Evolutionary conservation across 176 grass and related monocot species (phyloP), one percentile per base, ranked within the genome.

Genomic region (Urochloa ruziziensis): DNA sequence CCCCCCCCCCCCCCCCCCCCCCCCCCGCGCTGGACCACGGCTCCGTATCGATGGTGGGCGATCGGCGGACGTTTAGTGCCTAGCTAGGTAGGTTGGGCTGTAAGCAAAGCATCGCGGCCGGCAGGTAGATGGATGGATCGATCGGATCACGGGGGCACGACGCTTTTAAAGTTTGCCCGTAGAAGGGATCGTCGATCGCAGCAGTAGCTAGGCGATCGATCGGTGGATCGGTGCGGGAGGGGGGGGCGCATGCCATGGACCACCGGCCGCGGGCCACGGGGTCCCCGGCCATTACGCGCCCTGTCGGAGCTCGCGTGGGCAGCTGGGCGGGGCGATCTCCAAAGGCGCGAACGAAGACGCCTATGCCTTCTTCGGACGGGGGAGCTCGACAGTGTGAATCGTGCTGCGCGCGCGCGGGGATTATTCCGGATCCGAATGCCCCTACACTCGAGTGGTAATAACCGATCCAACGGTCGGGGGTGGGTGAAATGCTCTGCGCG

Each of bases 281-380:
- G 86, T 83, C 86, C 86, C 74, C 75, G 47, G 75, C 47, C 81
- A 88, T 88, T 64, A 74, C 70, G 75, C 67, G 37, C 28, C 29
- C 74, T 84, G 81, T 88, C 75, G 75, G 67, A 66, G 87, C 81
- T 74, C 81, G 67, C 68, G 48, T 84, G 87, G 75, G 75, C 86
- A 76, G 78, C 19, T 67, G 10, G 23, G 80, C 10, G 33, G 33
- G 21, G 10, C 86, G 73, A 78, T 69, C 86, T 52, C 73, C 23
- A 43, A 70, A 72, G 66, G 3, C 44, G 44, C 44, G 16, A 47
- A n/a, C 24, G n/a, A 32, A 52, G 46, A 73, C 62, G 84, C 75
- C 24, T 33, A 37, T 32, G 49, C 19, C 12, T 25, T 19, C 25
- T 56, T 43, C 40, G 39, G 67, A 16, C 27, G 42, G 25, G 1